These are phyloP conservation scores for Gentiana dahurica DNA, from an alignment of 257 asterid species.

Conservation along the genomic window DNA sequence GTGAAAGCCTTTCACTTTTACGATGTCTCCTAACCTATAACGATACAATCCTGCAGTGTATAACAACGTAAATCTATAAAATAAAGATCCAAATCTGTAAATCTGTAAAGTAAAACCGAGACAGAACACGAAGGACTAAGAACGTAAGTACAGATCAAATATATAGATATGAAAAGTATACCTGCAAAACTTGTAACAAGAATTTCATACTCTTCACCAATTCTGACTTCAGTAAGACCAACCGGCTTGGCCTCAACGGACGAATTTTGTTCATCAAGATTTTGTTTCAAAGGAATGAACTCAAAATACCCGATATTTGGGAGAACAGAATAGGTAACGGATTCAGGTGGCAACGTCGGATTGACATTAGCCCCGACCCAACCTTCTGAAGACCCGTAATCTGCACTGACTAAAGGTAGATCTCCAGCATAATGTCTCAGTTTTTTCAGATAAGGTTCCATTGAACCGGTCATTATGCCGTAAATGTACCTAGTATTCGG, in stretches of 20 bases:
- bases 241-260: slow-evolving; percentile 26
- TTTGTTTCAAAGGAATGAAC: slow-evolving; percentile 54
- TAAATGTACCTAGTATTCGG: slow-evolving; percentile 68
- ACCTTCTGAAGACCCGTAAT: slow-evolving; percentile 93
- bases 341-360: slow-evolving; percentile 64
- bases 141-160: neutral
- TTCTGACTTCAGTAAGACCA: slow-evolving; percentile 59
- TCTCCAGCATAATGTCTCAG: slow-evolving; percentile 83
- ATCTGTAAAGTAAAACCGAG: no score
- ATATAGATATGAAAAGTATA: slow-evolving; percentile 1
- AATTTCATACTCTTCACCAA: slow-evolving; percentile 77
- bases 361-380: slow-evolving; percentile 86
- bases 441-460: slow-evolving; percentile 82
- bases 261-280: slow-evolving; percentile 13
- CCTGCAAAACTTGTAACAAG: slow-evolving; percentile 80
- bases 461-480: slow-evolving; percentile 94
- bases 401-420: slow-evolving; percentile 71
- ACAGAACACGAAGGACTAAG: neutral
- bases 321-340: slow-evolving; percentile 63
- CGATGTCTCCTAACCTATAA: slow-evolving; percentile 75
- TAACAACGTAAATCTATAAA: no score
- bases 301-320: slow-evolving; percentile 84
- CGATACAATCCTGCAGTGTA: slow-evolving; percentile 72
- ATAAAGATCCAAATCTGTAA: neutral
- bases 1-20: slow-evolving; percentile 76